Conservation (phyloP, 2,329 filamentous ascomycete species). For the Decorospora gaudefroyi region DNA sequence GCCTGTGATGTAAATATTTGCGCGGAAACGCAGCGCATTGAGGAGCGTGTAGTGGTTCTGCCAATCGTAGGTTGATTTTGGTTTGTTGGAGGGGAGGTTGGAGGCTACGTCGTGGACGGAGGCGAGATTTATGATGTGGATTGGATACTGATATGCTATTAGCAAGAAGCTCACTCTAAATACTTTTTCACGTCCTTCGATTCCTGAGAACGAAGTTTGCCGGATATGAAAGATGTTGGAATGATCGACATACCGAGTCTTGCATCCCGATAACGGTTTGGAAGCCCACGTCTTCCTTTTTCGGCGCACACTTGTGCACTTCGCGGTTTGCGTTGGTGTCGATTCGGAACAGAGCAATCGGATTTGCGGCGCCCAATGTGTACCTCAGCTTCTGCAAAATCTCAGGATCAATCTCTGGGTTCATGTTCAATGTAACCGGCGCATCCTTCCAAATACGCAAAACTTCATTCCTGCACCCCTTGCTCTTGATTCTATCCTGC, state of each 20-base stretch:
- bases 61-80: conserved; percentile 49
- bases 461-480: conserved; percentile 63
- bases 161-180: background rate
- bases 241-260: conserved; percentile 60
- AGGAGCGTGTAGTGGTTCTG: conserved; percentile 53
- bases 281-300: conserved; percentile 62
- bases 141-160: conserved; percentile 61
- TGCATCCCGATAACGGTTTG: conserved; percentile 70
- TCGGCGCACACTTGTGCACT: conserved; percentile 65
- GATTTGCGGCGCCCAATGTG: conserved; percentile 69
- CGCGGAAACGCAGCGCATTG: conserved; percentile 67
- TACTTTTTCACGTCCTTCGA: too few species aligned
- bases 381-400: conserved; percentile 65
- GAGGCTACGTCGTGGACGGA: conserved; percentile 66
- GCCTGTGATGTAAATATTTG: conserved; percentile 72
- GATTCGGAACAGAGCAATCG: conserved; percentile 69
- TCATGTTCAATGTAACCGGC: conserved; percentile 54
- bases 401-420: conserved; percentile 54
- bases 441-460: conserved; percentile 69
- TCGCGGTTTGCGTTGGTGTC: conserved; percentile 62
- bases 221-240: background rate
- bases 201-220: conserved; percentile 1
- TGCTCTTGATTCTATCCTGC: conserved; percentile 59
- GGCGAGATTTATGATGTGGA: conserved; percentile 69
- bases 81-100: conserved; percentile 56